phyloP scores from a whole-genome alignment of 768 basidiomycete species.

The Mycena venus region DNA sequence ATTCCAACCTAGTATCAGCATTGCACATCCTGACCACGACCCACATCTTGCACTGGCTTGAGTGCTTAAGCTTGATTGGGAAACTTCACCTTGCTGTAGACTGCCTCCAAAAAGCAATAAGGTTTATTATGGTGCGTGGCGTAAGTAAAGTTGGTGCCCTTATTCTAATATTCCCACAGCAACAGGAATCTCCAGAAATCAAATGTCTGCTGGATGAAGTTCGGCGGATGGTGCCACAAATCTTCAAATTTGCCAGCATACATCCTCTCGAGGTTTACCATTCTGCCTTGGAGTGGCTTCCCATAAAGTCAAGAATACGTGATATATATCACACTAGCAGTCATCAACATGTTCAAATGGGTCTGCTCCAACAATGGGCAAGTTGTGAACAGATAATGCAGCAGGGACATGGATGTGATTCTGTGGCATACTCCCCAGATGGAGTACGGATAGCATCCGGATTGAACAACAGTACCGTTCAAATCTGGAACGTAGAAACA shows the following conservation, averaged over 20 bases:
- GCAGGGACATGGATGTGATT: not conserved
- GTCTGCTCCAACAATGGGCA: not conserved
- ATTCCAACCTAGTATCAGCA: not conserved
- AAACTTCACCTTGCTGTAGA: not conserved
- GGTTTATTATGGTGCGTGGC: not conserved
- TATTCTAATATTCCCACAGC: not conserved
- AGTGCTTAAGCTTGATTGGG: not conserved
- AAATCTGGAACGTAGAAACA: not conserved
- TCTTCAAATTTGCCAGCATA: not conserved
- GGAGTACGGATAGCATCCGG: not conserved
- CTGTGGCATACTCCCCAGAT: not conserved
- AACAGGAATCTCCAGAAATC: not conserved
- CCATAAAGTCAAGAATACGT: not conserved
- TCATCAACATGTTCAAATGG: not conserved
- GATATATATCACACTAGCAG: not conserved
- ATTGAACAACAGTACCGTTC: not conserved
- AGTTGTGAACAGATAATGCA: not conserved
- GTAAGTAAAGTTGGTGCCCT: too few species aligned
- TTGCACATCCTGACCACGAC: not conserved
- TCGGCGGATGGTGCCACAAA: not conserved
- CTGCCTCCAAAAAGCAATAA: not conserved
- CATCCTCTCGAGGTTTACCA: conserved; percentile 1
- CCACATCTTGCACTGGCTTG: conserved; percentile 5
- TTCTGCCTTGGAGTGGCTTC: conserved; percentile 2
- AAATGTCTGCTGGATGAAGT: not conserved